phyloP scores from a whole-genome alignment of 2,329 filamentous ascomycete species.

The Davidsoniella eucalypti region DNA sequence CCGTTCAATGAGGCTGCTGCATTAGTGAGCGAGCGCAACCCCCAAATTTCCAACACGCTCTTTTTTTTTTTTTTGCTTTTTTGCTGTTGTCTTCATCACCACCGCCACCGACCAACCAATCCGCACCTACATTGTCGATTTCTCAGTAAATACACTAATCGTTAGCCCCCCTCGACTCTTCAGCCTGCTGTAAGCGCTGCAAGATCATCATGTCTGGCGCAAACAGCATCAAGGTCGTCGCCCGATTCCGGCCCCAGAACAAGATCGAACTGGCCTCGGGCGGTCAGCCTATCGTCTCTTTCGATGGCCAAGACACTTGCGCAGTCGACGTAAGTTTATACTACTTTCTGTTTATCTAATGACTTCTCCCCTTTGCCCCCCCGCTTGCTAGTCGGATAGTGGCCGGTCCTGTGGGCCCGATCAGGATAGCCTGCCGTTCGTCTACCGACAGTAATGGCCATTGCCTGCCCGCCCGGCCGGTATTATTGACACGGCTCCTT shows the following conservation, averaged over 20 bases:
- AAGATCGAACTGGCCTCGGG: slow-evolving; percentile 79
- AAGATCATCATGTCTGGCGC: slow-evolving; percentile 33
- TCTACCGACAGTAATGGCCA: too few species aligned
- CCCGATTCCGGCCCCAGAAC: slow-evolving; percentile 95
- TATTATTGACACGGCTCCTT: too few species aligned
- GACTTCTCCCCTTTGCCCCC: background rate
- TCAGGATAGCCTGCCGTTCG: too few species aligned
- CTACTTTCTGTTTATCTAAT: background rate
- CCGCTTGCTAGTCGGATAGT: background rate
- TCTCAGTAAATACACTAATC: background rate
- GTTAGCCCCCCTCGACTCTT: background rate
- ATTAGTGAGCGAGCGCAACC: slow-evolving; percentile 1
- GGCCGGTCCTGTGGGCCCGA: too few species aligned
- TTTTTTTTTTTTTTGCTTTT: slow-evolving; percentile 6
- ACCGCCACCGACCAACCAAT: too few species aligned
- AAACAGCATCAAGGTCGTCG: slow-evolving; percentile 74
- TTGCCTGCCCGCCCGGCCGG: too few species aligned
- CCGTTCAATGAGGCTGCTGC: slow-evolving; percentile 6
- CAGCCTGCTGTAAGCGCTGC: background rate
- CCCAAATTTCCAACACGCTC: background rate
- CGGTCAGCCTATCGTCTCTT: slow-evolving; percentile 80
- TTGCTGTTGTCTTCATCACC: slow-evolving; percentile 1
- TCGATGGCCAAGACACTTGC: slow-evolving; percentile 81
- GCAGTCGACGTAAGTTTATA: slow-evolving; percentile 55
- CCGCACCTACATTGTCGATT: background rate